These are phyloP conservation scores for Xerocomus spinulosus DNA, from an alignment of 768 basidiomycete species.

Conservation along the genomic window DNA sequence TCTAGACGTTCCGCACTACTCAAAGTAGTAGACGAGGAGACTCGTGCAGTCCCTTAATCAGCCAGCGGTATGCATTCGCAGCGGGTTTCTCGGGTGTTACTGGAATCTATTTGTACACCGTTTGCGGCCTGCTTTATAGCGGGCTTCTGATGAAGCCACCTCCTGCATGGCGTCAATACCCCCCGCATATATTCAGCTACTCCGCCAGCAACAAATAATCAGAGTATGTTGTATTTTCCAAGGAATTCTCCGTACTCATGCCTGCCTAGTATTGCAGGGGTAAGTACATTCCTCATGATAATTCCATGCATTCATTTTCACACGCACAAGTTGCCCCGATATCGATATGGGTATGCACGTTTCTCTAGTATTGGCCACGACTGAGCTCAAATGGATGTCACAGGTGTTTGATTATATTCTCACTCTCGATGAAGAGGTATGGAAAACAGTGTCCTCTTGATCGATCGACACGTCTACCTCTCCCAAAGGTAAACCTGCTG, in stretches of 20 bases:
- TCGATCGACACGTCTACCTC: background rate
- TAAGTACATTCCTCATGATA: background rate
- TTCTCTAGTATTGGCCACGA: background rate
- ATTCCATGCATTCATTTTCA: background rate
- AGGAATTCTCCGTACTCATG: too few relatives aligned
- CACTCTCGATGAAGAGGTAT: conserved; percentile 10
- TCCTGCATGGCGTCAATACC: background rate
- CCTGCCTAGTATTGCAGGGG: too few relatives aligned
- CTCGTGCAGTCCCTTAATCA: too few relatives aligned
- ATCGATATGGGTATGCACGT: conserved; percentile 8
- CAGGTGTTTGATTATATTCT: conserved; percentile 11
- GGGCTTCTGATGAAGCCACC: too few relatives aligned
- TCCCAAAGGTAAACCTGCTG: conserved; percentile 3
- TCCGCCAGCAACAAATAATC: conserved; percentile 8
- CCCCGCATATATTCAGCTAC: conserved; percentile 1
- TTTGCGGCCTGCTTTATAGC: too few relatives aligned
- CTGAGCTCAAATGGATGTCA: background rate
- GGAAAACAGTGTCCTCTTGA: background rate
- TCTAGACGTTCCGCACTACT: too few relatives aligned
- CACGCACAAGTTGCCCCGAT: conserved; percentile 5
- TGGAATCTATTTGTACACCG: too few relatives aligned
- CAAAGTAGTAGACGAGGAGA: too few relatives aligned
- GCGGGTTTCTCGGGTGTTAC: too few relatives aligned
- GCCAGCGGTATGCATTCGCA: too few relatives aligned
- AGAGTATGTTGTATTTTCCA: background rate